A percentile compares a stretch with the other conserved stretches of the same genome.
Conservation (phyloP, 352 stramenopile species). For the Globisporangium splendens region DNA sequence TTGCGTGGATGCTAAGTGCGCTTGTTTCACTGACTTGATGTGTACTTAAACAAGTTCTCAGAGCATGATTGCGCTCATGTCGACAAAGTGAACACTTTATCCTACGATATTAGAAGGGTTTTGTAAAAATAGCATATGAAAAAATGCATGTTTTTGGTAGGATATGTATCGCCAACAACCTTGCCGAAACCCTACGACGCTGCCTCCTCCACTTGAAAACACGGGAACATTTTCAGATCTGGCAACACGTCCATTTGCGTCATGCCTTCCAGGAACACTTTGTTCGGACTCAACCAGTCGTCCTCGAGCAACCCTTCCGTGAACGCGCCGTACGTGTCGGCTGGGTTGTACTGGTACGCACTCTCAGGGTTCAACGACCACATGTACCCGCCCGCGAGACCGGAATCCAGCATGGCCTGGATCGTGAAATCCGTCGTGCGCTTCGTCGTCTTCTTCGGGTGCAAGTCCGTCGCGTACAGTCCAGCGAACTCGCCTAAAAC, state of each 20-base stretch:
- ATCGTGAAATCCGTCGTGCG: constrained; percentile 66
- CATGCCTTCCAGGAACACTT: constrained; percentile 54
- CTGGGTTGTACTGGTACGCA: constrained; percentile 72
- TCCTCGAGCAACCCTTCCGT: constrained; percentile 61
- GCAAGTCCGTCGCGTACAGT: constrained; percentile 54
- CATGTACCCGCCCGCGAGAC: constrained; percentile 66
- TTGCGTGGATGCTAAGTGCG: too few relatives aligned
- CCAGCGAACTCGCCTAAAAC: constrained; percentile 71
- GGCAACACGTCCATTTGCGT: constrained; percentile 43
- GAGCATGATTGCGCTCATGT: too few relatives aligned
- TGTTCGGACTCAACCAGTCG: constrained; percentile 69
- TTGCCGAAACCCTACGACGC: background rate
- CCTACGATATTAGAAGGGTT: too few relatives aligned
- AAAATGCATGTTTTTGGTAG: too few relatives aligned
- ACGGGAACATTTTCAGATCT: constrained; percentile 63
- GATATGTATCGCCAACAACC: too few relatives aligned
- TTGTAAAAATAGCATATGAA: too few relatives aligned
- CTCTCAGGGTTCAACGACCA: constrained; percentile 77
- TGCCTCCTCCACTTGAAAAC: constrained; percentile 22
- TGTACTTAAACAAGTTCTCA: too few relatives aligned
- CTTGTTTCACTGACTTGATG: too few relatives aligned
- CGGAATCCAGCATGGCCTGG: constrained; percentile 44
- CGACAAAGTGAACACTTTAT: too few relatives aligned
- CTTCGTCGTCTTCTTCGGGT: constrained; percentile 51
- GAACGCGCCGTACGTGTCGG: constrained; percentile 54